Conservation (phyloP, 306 rosid genomes). For the Fragaria iinumae region DNA sequence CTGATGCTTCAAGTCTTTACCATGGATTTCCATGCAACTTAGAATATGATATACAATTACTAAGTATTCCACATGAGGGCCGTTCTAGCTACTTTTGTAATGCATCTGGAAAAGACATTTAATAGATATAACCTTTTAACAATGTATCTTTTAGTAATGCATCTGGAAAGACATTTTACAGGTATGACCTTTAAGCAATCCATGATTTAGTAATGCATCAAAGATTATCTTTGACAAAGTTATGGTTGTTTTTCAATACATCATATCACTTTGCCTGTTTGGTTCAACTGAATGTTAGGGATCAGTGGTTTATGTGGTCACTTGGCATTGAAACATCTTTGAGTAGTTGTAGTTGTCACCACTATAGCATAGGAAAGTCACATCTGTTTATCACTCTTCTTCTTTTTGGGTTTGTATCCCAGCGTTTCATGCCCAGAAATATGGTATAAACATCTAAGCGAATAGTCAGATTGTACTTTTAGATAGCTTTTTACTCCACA, state of each 20-base stretch:
- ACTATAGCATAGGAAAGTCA: neutral
- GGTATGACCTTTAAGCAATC: neutral
- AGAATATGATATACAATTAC: neutral
- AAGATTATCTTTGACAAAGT: neutral
- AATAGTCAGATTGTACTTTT: slow-evolving; percentile 2
- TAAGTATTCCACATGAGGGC: neutral
- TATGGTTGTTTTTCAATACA: neutral
- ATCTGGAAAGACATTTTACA: neutral
- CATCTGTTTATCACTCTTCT: neutral
- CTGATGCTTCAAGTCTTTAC: neutral
- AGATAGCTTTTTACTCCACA: neutral
- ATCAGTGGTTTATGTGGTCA: slow-evolving; percentile 1
- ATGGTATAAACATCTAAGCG: neutral
- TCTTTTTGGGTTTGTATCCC: neutral
- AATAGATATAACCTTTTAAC: neutral
- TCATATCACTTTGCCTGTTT: neutral
- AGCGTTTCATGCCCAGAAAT: neutral
- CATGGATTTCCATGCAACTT: slow-evolving; percentile 7
- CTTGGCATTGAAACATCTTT: neutral
- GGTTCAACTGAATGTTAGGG: neutral
- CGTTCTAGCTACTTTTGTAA: neutral
- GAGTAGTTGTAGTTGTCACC: neutral
- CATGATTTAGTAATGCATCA: neutral
- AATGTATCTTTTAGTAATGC: neutral
- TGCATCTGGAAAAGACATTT: neutral